Evolutionary conservation across 1,284 basidiomycete species (phyloP), one percentile per base, ranked within the genome.

Genomic region (Trametes hirsuta): DNA sequence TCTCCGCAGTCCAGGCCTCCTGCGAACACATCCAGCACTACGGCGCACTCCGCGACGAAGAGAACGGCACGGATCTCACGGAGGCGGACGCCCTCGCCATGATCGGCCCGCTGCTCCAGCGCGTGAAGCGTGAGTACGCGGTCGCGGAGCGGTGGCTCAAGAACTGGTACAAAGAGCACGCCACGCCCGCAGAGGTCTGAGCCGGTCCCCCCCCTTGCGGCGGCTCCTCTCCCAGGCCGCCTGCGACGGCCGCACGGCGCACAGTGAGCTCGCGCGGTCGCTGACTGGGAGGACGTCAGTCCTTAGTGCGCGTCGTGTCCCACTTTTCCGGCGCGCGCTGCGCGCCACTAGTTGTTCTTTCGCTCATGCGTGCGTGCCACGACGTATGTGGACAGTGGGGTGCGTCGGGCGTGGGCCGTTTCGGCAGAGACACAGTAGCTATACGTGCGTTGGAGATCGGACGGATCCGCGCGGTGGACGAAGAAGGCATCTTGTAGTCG

Each of bases 1-100:
- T 95, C 42, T 79, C 81, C 65, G 86, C 85, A 68, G 94, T 98
- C 56, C 88, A 94, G 72, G 82, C 79, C 30, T 87, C 88, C 47
- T 97, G 95, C 77, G 94, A 94, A 75, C 84, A 85, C 75, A 95
- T 97, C 73, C 95, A 97, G 75, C 87, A 95, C 75, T 89, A 91
- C 70, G 94, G 94, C 52, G 82, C 82, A 55, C 72, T 77, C 55
- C 77, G 78, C 24, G 86, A 90, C 69, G 83, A 84, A 58, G 76
- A 79, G 25, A 69, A 70, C 6, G 74, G 75, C 45, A 78, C 77
- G 62, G 75, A 79, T 44, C 75, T 94, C 53, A 74, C 77, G 2
- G 68, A 76, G 10, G 75, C 80, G 1, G 87, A 86, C 34, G 93
- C 94, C 14, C 76, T 95, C 18, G 72, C 74, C 9, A 80, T 79